phyloP scores from a whole-genome alignment of 495 filamentous ascomycete genomes.

The Xylaria grammica region DNA sequence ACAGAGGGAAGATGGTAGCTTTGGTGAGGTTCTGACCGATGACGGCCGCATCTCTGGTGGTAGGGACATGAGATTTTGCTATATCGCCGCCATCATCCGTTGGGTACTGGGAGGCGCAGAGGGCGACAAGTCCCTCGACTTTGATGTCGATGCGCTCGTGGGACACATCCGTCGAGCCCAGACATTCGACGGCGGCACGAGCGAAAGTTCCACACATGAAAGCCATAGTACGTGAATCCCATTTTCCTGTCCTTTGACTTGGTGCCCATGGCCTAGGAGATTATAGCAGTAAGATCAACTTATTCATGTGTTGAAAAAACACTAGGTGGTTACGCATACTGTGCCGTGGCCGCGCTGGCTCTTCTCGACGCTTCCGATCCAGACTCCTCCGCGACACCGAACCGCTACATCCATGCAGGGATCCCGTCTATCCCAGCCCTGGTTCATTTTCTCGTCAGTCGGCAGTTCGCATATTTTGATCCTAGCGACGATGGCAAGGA shows the following conservation, averaged over 20 bases:
- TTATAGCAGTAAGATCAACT: too few relatives aligned
- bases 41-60: constrained; percentile 71
- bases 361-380: constrained; percentile 60
- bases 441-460: constrained; percentile 58
- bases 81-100: constrained; percentile 77
- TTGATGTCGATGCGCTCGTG: constrained; percentile 72
- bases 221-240: constrained; percentile 71
- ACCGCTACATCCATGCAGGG: constrained; percentile 37
- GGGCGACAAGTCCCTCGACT: constrained; percentile 66
- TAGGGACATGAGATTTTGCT: constrained; percentile 85
- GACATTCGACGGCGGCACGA: constrained; percentile 91
- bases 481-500: constrained; percentile 56
- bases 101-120: constrained; percentile 76
- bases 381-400: constrained; percentile 34
- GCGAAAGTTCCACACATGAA: constrained; percentile 80
- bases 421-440: constrained; percentile 43
- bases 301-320: constrained; percentile 19
- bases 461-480: constrained; percentile 64
- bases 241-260: background rate
- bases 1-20: constrained; percentile 87
- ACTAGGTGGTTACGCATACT: constrained; percentile 86
- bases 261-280: background rate
- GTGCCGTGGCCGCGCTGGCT: constrained; percentile 75
- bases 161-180: constrained; percentile 73
- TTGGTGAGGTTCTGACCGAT: constrained; percentile 77